Evolutionary conservation across 2,329 filamentous ascomycete genomes (phyloP), one percentile per base, ranked within the genome.

Genomic region (Aspergillus sp.): DNA sequence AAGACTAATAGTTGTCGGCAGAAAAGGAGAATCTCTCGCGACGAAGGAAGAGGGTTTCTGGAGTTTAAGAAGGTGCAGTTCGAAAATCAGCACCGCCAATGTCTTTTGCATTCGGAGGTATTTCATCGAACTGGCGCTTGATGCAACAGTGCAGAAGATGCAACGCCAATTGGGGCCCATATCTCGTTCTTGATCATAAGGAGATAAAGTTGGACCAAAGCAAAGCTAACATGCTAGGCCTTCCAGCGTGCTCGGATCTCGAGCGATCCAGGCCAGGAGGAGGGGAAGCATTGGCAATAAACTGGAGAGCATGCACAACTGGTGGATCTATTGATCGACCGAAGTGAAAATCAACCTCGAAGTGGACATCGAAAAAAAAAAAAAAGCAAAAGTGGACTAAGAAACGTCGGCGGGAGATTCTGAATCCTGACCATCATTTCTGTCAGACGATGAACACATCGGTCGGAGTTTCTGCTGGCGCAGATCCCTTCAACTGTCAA

Each of bases 151-250:
- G 24, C 50, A 50, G 39, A 34, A 12, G 49, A 45, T 51, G 53
- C 61, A 63, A 54, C 36, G 50, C 55, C 58, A 58, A 64, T 63
- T 59, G 48, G 59, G 44, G 49, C 55, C 52, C 38, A 42, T 44
- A 24, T 49, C 59, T 61, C 59, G 56, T 61, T 63, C 64, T 57
- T 58, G 61, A 64, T 66, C 63, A 61, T 63, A 59, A 58, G 51
- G 42, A 50, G 59, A 66, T 64, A 64, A 55, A 62, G 60, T 63
- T 64, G 61, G 53, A 56, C 62, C 58, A 62, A 66, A 58, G 55
- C 49, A 61, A 53, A 55, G 55, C 50, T 48, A 59, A 13, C 5
- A 52, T 54, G 55, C 50, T 44, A 60, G 34, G 34, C 5, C 12
- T 59, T 58, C 48, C 58, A 51, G 51, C 41, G 61, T 54, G 43